Conservation (phyloP, 345 rosid species). For the Sonneratia alba region DNA sequence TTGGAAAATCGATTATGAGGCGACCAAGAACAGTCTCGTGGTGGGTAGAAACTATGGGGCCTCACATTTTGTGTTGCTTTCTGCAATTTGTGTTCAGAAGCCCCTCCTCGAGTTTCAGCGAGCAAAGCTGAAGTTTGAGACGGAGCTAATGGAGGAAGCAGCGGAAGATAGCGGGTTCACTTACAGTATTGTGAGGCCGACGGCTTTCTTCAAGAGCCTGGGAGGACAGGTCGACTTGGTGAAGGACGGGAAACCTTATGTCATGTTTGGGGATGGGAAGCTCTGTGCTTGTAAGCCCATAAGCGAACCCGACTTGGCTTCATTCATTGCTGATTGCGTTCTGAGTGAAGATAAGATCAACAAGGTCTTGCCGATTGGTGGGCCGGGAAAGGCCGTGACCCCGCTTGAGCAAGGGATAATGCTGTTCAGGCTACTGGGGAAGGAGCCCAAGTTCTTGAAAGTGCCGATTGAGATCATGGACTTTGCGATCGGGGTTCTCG, state of each 20-base stretch:
- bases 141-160: constrained; percentile 46
- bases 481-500: constrained; percentile 62
- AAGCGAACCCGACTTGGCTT: constrained; percentile 80
- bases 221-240: constrained; percentile 94
- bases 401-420: constrained; percentile 89
- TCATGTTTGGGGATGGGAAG: constrained; percentile 93
- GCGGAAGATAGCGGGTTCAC: constrained; percentile 35
- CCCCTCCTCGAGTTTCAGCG: constrained; percentile 85
- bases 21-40: constrained; percentile 72
- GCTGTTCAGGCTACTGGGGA: constrained; percentile 60
- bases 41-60: constrained; percentile 79
- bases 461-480: constrained; percentile 95
- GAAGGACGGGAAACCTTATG: constrained; percentile 92
- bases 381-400: constrained; percentile 86
- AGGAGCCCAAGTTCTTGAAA: constrained; percentile 75
- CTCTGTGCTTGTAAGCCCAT: constrained; percentile 93
- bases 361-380: constrained; percentile 77
- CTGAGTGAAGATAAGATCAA: constrained; percentile 67
- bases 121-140: constrained; percentile 82
- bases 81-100: constrained; percentile 90
- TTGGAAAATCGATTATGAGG: constrained; percentile 89
- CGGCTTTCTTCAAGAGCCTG: constrained; percentile 87
- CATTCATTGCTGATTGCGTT: constrained; percentile 70
- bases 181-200: constrained; percentile 87
- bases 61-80: constrained; percentile 70